Conservation (phyloP, 495 filamentous ascomycete genomes). For the Aspergillus bridgeri region DNA sequence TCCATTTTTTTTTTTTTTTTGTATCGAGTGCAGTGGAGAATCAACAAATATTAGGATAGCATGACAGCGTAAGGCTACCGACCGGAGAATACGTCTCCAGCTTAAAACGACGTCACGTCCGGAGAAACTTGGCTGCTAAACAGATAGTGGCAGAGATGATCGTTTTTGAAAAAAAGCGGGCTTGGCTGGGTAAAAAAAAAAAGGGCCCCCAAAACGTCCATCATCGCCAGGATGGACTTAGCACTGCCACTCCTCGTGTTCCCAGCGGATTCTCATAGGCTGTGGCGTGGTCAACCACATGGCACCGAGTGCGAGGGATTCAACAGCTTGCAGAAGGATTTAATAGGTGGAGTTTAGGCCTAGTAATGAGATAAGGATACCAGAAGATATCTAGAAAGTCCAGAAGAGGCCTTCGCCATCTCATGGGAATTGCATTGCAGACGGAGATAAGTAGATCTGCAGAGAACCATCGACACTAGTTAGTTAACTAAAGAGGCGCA, state of each 20-base stretch:
- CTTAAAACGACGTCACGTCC: neutral
- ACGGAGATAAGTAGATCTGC: neutral
- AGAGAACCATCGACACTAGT: neutral
- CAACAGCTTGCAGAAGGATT: neutral
- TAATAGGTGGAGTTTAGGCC: neutral
- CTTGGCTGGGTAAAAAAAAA: slow-evolving; percentile 8
- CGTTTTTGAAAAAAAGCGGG: neutral
- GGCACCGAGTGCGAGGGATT: neutral
- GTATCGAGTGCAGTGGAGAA: neutral
- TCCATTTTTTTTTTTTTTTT: slow-evolving; percentile 38
- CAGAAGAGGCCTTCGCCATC: no score
- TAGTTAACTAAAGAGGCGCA: neutral
- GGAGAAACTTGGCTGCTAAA: neutral
- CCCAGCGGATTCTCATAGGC: neutral
- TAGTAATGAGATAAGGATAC: neutral
- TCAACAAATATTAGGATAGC: neutral
- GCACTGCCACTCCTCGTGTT: slow-evolving; percentile 15
- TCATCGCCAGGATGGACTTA: slow-evolving; percentile 3
- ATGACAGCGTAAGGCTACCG: neutral
- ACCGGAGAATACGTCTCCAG: neutral
- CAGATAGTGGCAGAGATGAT: neutral
- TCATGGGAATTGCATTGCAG: no score
- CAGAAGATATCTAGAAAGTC: no score
- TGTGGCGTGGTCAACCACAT: neutral
- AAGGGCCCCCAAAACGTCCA: neutral